Base-by-base conservation (phyloP, 768 basidiomycete species). In the Phanerochaete sordida region DNA sequence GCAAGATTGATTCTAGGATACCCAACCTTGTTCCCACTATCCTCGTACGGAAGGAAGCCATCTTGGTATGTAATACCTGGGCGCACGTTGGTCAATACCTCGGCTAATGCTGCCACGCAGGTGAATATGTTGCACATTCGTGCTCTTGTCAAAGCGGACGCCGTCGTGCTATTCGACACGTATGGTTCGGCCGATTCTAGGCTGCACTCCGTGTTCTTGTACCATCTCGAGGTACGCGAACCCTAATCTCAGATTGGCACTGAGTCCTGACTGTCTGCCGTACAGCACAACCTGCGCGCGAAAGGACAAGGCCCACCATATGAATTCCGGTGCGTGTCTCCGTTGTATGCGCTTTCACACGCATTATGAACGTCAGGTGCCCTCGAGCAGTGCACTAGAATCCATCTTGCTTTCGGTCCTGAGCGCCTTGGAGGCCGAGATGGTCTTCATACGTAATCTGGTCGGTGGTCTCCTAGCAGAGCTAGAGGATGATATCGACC, bases 11-110 rank as follows among this genome's bases (percentile, higher is more conserved):
- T 76, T 95, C 93, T 3, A 82, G 93, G 65, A 84, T 95, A 65
- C 94, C 95, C 35, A 97, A 95, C 73, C 85, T 96, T 58, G 90
- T 98, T 19, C 95, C 95, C 43, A 95, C 95, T 44, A 95, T 98
- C 68, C 83, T 98, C 58, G 84, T 90, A 55, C 83, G 96, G 64
- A 89, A 87, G 68, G 88, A 93, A 74, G 93, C 91, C 49, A 86
- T 98, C 64, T 79, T 98, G 62, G 93, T 92, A 70, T 59, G 85
- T 80, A 51, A 35, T 35, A 53, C 56, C 27, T 30, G 33, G 9
- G 45, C 45, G 33, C 56, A 21, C 49, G 33, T 51, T 31, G 26
- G 39, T n/a, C 15, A 26, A 28, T 5, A 13, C 24, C 24, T 21
- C n/a, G 37, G 50, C 21, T 45, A 47, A 52, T 19, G 19, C 16